Base-by-base conservation (phyloP, 2,329 filamentous ascomycete species). In the Talaromyces piceae region DNA sequence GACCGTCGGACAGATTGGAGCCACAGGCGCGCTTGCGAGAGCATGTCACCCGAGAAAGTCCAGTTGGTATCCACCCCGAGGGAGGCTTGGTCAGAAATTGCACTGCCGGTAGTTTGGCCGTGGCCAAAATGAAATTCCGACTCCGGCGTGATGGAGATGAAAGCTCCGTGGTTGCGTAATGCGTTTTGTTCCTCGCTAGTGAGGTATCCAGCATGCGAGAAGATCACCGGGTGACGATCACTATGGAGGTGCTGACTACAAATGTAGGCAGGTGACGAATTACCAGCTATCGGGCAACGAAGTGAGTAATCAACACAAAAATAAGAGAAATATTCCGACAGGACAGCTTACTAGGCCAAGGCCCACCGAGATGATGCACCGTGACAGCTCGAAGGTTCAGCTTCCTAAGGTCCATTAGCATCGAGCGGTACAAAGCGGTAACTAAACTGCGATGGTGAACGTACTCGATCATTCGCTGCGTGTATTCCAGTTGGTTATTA, bases 71-170 rank as follows among this genome's bases (percentile, higher is more conserved):
- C 78, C 8, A 81, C 67, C 2, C 79, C 78, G 0, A 82, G 68
- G 1, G 76, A 63, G 1, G 71, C 72, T 54, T 81, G 77, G 57
- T 82, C 78, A 25, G 71, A 70, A 25, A 75, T 65, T 7, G 68
- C 59, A 49, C 75, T 68, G 16, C 65, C 69, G 31, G 63, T 59
- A 1, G 70, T 68, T 52, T 81, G 76, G 0, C 64, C 67, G 57
- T 79, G 77, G n/a, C 79, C 79, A 61, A 75, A 81, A 59, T 80
- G 77, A 69, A 79, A 75, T 57, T 82, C 79, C 0, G 76, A 79
- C 58, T 83, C 80, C 1, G 78, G 77, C 0, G 80, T 82, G 52
- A 78, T 78, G 47, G 77, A 78, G 39, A 82, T 63, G 63, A 76
- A 76, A 47, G 80, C 73, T 61, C 81, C 76, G 2, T 71, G 71